Conservation (phyloP, 257 asterid genomes). For the Plectranthus barbatus region DNA sequence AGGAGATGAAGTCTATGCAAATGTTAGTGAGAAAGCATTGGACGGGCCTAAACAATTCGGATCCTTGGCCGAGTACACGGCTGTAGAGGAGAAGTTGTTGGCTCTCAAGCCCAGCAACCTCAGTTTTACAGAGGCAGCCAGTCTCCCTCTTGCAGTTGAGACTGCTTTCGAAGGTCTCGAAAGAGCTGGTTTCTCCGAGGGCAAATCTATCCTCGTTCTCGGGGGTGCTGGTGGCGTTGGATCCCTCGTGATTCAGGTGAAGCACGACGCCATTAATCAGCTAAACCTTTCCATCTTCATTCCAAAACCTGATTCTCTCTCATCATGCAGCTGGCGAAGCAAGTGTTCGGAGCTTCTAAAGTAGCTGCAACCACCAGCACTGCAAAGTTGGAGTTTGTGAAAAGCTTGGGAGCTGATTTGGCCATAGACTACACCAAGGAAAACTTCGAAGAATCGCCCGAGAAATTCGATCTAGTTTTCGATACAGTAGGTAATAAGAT, state of each 20-base stretch:
- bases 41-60: constrained; percentile 77
- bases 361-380: constrained; percentile 84
- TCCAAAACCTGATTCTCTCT: too few species aligned
- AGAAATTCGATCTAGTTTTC: constrained; percentile 70
- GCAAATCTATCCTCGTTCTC: constrained; percentile 81
- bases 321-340: constrained; percentile 60
- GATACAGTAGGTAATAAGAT: constrained; percentile 65
- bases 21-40: constrained; percentile 67
- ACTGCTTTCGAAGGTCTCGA: constrained; percentile 91
- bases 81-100: constrained; percentile 79
- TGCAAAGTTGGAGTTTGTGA: constrained; percentile 48
- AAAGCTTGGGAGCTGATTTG: constrained; percentile 75
- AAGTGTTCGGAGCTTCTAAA: constrained; percentile 84
- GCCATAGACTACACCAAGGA: constrained; percentile 86
- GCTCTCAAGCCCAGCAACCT: constrained; percentile 72
- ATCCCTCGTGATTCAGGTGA: constrained; percentile 78
- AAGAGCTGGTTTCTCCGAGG: constrained; percentile 57
- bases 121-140: constrained; percentile 69
- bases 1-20: constrained; percentile 91
- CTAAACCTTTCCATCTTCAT: too few species aligned
- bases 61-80: constrained; percentile 76
- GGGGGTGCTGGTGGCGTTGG: constrained; percentile 99
- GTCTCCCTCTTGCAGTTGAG: constrained; percentile 79
- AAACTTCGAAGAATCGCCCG: constrained; percentile 57
- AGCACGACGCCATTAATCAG: background rate